Base-by-base conservation (phyloP, 2,329 filamentous ascomycete genomes). In the Curvularia eragrostidis region DNA sequence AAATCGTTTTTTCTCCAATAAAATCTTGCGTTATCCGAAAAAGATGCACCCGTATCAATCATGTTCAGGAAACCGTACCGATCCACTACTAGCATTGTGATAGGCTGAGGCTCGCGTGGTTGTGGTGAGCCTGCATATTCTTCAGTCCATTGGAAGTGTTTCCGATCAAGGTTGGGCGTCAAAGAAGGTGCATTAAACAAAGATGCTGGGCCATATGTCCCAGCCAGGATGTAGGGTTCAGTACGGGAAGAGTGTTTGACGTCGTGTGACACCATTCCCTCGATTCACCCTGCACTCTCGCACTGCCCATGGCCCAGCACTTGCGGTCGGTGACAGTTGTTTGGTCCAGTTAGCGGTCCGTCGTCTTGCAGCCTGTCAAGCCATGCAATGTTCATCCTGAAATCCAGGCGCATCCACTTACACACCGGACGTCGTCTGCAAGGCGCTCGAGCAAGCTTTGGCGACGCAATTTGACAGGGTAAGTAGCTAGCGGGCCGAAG, bases 231-330 rank as follows among this genome's bases (percentile, higher is more conserved):
- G 64, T 70, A 75, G 65, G 68, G 68, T 68, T 67, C 58, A 67
- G 18, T 15, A 68, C 67, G 65, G 63, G 57, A 66, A 53, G 60
- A 65, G 63, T 66, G 71, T 73, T 75, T 72, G 73, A 73, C 59
- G 67, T 64, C 26, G 70, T 75, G 69, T 56, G 66, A 76, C 74
- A 58, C 52, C 41, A 58, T 59, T 66, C 64, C 71, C 69, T 76
- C 73, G 71, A 77, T 70, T 60, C 64, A 58, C 64, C 61, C 58
- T 63, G 61, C 58, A 65, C 65, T 54, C 61, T 67, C 57, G 63
- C 63, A 67, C 62, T 62, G 62, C 59, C 52, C 58, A 65, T 54
- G 50, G 44, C 46, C 56, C 52, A 66, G 63, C 51, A 61, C 58
- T 52, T 67, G 59, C 53, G 63, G 62, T 58, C 56, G 54, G 59